Evolutionary conservation across 192 early-diverging fungal genomes (phyloP).

Genomic region (Mycoemilia scoparia): DNA sequence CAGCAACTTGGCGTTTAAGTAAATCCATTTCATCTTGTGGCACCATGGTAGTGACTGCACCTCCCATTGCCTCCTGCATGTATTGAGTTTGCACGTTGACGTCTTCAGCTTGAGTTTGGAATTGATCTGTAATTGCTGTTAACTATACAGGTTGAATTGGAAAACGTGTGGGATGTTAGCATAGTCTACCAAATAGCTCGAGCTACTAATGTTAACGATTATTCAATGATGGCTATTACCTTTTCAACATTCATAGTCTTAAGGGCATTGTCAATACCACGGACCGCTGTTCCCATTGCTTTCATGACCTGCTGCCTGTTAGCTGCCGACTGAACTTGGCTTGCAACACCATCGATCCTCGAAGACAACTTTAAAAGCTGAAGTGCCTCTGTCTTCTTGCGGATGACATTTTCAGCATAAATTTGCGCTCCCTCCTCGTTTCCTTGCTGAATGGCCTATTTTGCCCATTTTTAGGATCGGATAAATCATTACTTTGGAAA

Average conservation of each 20-base stretch:
- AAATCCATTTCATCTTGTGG: conserved; percentile 83
- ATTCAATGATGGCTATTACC: conserved; percentile 97
- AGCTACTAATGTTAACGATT: no score
- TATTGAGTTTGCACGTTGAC: conserved; percentile 92
- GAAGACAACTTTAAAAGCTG: conserved; percentile 76
- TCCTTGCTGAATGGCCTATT: conserved; percentile 64
- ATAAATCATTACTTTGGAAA: not conserved
- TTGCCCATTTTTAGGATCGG: conserved; percentile 24
- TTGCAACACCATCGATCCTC: conserved; percentile 81
- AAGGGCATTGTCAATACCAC: conserved; percentile 90
- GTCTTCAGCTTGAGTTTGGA: conserved; percentile 92
- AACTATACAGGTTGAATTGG: no score
- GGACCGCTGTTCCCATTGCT: conserved; percentile 76
- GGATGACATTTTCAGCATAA: conserved; percentile 86
- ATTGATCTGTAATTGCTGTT: conserved; percentile 95
- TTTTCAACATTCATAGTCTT: conserved; percentile 88
- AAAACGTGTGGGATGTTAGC: no score
- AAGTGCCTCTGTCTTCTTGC: conserved; percentile 88
- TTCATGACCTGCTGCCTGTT: conserved; percentile 75
- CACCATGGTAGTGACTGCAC: conserved; percentile 68
- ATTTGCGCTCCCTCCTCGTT: conserved; percentile 87
- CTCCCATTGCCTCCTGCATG: conserved; percentile 87
- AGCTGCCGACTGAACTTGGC: conserved; percentile 81
- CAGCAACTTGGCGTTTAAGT: conserved; percentile 92
- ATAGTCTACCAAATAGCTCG: no score